A percentile compares a stretch with the other conserved stretches of the same genome.
These are phyloP conservation scores for Oxytropis ochrocephala DNA, from an alignment of 306 rosid genomes.

Conservation along the genomic window DNA sequence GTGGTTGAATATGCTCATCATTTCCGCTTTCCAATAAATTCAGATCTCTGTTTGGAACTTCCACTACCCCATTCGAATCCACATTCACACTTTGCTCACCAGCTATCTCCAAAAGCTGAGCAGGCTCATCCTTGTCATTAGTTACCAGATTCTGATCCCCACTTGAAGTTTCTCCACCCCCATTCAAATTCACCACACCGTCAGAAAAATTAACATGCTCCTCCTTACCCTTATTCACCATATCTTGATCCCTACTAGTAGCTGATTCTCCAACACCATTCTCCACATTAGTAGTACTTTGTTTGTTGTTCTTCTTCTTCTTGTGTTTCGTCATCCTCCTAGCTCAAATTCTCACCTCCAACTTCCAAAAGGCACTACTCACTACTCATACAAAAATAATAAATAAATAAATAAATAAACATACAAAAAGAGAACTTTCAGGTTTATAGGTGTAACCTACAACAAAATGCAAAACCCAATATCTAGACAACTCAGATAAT, in stretches of 20 bases:
- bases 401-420: neutral
- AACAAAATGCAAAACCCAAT: slow-evolving; percentile 11
- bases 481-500: neutral
- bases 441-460: slow-evolving; percentile 4
- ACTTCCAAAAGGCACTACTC: slow-evolving; percentile 11
- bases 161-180: slow-evolving; percentile 10
- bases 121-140: slow-evolving; percentile 28
- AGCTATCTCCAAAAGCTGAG: slow-evolving; percentile 14
- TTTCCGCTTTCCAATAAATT: slow-evolving; percentile 29
- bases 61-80: slow-evolving; percentile 27
- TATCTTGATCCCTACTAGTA: slow-evolving; percentile 15
- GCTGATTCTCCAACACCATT: slow-evolving; percentile 22
- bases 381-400: neutral
- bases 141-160: slow-evolving; percentile 21
- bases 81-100: slow-evolving; percentile 15
- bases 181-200: neutral
- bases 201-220: slow-evolving; percentile 17
- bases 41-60: slow-evolving; percentile 17
- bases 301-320: slow-evolving; percentile 62
- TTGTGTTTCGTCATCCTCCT: slow-evolving; percentile 56
- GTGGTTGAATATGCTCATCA: slow-evolving; percentile 21
- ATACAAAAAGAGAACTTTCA: neutral
- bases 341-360: slow-evolving; percentile 23
- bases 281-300: slow-evolving; percentile 35
- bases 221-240: slow-evolving; percentile 24